phyloP scores from a whole-genome alignment of 495 filamentous ascomycete genomes.

The Penicillium alfredii region DNA sequence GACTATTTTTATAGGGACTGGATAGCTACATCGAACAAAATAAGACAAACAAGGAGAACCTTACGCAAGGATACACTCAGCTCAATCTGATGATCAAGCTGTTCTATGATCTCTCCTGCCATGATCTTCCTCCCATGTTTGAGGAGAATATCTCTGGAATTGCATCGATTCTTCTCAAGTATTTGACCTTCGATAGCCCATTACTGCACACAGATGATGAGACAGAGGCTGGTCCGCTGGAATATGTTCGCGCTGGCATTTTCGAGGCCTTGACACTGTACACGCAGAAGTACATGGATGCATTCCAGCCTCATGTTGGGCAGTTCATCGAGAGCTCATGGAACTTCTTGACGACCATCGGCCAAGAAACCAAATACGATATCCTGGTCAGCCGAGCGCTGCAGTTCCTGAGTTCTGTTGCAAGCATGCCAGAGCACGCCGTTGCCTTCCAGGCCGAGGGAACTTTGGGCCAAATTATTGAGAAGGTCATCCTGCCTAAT shows the following conservation, averaged over 20 bases:
- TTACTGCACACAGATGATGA: conserved; percentile 78
- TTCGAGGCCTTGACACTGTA: conserved; percentile 84
- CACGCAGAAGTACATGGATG: conserved; percentile 89
- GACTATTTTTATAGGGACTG: conserved; percentile 53
- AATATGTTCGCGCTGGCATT: conserved; percentile 84
- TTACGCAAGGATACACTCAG: conserved; percentile 72
- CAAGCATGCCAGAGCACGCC: conserved; percentile 68
- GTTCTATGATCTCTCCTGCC: conserved; percentile 91
- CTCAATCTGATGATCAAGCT: conserved; percentile 84
- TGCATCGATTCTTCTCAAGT: conserved; percentile 78
- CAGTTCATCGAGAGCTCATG: conserved; percentile 85
- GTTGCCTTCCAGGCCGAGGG: conserved; percentile 74
- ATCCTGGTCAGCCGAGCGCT: conserved; percentile 90
- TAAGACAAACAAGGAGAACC: conserved; percentile 60
- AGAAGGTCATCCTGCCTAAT: conserved; percentile 93
- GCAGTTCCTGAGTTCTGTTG: conserved; percentile 87
- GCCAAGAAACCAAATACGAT: conserved; percentile 86
- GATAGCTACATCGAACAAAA: conserved; percentile 73
- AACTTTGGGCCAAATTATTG: conserved; percentile 73
- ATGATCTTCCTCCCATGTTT: conserved; percentile 91
- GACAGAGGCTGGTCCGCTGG: conserved; percentile 73
- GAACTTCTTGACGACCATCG: conserved; percentile 80
- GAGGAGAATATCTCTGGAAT: conserved; percentile 76
- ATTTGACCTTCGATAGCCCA: conserved; percentile 81
- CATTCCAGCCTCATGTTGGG: conserved; percentile 68